Base-by-base conservation (phyloP, 2,329 filamentous ascomycete species). In the Immersiporthe knoxdaviesiana region DNA sequence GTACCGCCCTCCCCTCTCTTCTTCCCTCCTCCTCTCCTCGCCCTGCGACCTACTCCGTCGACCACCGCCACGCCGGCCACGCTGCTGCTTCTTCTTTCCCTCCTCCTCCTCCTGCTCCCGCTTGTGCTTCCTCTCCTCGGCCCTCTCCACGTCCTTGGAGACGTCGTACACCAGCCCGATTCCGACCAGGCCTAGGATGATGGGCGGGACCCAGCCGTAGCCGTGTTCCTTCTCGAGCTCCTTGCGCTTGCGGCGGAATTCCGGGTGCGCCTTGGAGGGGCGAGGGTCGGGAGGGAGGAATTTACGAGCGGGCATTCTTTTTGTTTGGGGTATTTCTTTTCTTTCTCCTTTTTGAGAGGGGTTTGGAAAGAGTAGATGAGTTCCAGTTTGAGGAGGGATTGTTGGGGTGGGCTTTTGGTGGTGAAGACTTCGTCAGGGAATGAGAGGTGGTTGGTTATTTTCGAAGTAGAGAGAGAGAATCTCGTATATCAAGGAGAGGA, bases 121-220 rank as follows among this genome's bases (percentile, higher is more conserved):
- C 16, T 73, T 71, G 21, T 73, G 68, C 52, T 76, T 75, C 54
- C 69, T 73, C 35, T 77, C 75, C 67, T 79, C 78, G 41, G 71
- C 71, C 72, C 78, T 77, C 65, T 78, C 76, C 66, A 82, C 79
- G 56, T 81, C 78, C 66, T 79, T 79, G 70, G 83, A 80, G 70
- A 81, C 78, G 68, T 80, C 79, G 73, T 81, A 80, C n/a, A 75
- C 74, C 1, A 80, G 73, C 18, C 77, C 73, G 24, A 78, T 74
- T 7, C 78, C 80, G 21, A 79, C 72, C 32, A 81, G 73, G 10
- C 78, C 79, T 2, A 84, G 78, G 24, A 77, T 74, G 41, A 83
- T 69, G 68, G 78, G 80, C 39, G 79, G 78, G 5, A 75, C 78
- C 79, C 81, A 83, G 66, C 79, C 78, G 74, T 83, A 84, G 41